Evolutionary conservation across 352 stramenopile species (phyloP), one percentile per base, ranked within the genome.

Genomic region (Globisporangium iwayamae): DNA sequence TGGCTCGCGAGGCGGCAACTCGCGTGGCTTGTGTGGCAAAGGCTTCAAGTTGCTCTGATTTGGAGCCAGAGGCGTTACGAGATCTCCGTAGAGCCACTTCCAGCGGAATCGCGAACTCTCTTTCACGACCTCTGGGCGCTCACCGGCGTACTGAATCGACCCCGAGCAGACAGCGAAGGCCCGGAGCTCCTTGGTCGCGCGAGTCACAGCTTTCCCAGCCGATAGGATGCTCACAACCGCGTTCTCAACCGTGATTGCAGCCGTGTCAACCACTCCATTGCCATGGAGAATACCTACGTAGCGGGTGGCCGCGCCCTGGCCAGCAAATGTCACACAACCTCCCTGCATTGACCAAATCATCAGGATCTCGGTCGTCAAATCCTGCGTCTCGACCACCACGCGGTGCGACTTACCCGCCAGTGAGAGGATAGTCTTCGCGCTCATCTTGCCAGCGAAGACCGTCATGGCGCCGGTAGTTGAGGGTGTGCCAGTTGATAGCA

Each of bases 281-380:
- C 54, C 20, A 10, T 1, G 2, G 14, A 36, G 8, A 9, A 60
- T 20, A 22, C 8, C 25, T n/a, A 47, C n/a, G 4, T 43, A 34
- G 11, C 36, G 11, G 4, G 54, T 20, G 5, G 18, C 54, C 47
- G 54, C n/a, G 5, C 54, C 54, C 4, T 30, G 22, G 7, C 54
- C 54, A 36, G 32, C n/a, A n/a, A n/a, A 18, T 20, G n/a, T 60
- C 22, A 47, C 54, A 16, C 47, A 2, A 8, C 54, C 36, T 6
- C 54, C 4, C 10, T 60, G 54, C 11, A 60, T 1, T 20, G 54
- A 60, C 54, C 34, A 60, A 13, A 60, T 48, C 54, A 60, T 60
- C 8, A 60, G n/a, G n/a, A 60, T 20, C 54, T 60, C n/a, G 54
- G 54, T 48, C 22, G n/a, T 45, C 54, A 60, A 36, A 9, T 60